A percentile compares a stretch with the other conserved stretches of the same genome.
Evolutionary conservation across 352 stramenopile species (phyloP).

Genomic region (Phytophthora pisi): DNA sequence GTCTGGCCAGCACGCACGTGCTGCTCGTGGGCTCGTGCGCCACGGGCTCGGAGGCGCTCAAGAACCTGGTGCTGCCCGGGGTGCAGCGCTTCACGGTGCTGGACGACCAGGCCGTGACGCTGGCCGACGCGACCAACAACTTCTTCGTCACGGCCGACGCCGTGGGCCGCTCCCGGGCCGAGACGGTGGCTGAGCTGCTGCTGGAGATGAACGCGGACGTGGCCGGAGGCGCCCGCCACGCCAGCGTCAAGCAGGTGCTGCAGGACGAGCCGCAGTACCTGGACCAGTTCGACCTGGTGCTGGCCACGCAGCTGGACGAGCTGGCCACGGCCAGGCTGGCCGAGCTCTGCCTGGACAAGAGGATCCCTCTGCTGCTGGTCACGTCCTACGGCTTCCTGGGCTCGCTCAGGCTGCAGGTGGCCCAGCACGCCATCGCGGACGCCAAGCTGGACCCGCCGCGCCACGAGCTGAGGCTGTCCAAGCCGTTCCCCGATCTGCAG

Average conservation of each 20-base stretch:
- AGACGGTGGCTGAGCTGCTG: slow-evolving; percentile 86
- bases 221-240: slow-evolving; percentile 53
- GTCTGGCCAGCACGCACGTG: slow-evolving; percentile 88
- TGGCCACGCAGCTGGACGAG: slow-evolving; percentile 88
- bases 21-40: slow-evolving; percentile 92
- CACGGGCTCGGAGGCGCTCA: slow-evolving; percentile 96
- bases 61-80: slow-evolving; percentile 96
- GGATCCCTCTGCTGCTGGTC: slow-evolving; percentile 82
- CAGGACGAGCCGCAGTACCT: slow-evolving; percentile 60
- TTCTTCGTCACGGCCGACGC: slow-evolving; percentile 90
- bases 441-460: slow-evolving; percentile 86
- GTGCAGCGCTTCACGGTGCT: slow-evolving; percentile 93
- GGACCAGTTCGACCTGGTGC: slow-evolving; percentile 82
- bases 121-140: slow-evolving; percentile 90
- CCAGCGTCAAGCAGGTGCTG: slow-evolving; percentile 59
- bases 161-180: slow-evolving; percentile 71
- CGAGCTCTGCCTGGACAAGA: slow-evolving; percentile 63
- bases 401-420: slow-evolving; percentile 88
- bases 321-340: slow-evolving; percentile 59
- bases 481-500: slow-evolving; percentile 75
- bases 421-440: slow-evolving; percentile 89
- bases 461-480: slow-evolving; percentile 90
- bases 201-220: slow-evolving; percentile 97
- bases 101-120: slow-evolving; percentile 85
- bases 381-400: slow-evolving; percentile 95